A percentile compares a stretch with the other conserved stretches of the same genome.
Conservation (phyloP, 2,329 filamentous ascomycete species). For the Mollisiaceae sp. region DNA sequence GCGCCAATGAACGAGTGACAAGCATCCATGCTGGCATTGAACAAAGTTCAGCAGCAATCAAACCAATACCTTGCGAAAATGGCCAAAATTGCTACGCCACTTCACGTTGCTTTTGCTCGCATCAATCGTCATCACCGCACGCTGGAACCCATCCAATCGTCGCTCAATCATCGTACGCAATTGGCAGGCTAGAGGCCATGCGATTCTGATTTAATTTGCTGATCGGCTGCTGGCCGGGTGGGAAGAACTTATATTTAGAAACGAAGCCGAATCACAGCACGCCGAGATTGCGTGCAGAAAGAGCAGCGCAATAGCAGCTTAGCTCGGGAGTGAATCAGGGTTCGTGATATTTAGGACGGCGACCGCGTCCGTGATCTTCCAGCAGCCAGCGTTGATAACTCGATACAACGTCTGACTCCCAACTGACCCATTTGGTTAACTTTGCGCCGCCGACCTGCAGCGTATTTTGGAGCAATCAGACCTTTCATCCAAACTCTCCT, state of each 20-base stretch:
- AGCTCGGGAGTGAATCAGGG: slow-evolving; percentile 1
- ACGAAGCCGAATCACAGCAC: slow-evolving; percentile 4
- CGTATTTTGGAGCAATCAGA: slow-evolving; percentile 1
- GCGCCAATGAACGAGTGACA: slow-evolving; percentile 3
- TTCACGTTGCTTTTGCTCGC: slow-evolving; percentile 9
- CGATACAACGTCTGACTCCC: neutral
- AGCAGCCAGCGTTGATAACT: too few species aligned
- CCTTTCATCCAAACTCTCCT: neutral
- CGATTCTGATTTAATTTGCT: slow-evolving; percentile 2
- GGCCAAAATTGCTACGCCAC: slow-evolving; percentile 9
- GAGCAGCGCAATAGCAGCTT: neutral
- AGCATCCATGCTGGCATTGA: slow-evolving; percentile 10
- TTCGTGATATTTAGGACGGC: neutral
- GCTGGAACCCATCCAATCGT: slow-evolving; percentile 9
- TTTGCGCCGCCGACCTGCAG: neutral
- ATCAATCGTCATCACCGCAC: slow-evolving; percentile 8
- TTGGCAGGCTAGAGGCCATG: neutral
- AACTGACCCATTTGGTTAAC: neutral
- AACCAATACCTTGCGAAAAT: slow-evolving; percentile 2
- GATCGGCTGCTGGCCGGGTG: neutral
- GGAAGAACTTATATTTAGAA: slow-evolving; percentile 1
- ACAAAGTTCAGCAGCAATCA: slow-evolving; percentile 10
- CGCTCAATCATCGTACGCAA: neutral
- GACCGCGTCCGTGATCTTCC: neutral
- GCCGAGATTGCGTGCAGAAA: slow-evolving; percentile 8